These are phyloP conservation scores for Trichoderma virens DNA, from an alignment of 495 filamentous ascomycete species.

Conservation along the genomic window DNA sequence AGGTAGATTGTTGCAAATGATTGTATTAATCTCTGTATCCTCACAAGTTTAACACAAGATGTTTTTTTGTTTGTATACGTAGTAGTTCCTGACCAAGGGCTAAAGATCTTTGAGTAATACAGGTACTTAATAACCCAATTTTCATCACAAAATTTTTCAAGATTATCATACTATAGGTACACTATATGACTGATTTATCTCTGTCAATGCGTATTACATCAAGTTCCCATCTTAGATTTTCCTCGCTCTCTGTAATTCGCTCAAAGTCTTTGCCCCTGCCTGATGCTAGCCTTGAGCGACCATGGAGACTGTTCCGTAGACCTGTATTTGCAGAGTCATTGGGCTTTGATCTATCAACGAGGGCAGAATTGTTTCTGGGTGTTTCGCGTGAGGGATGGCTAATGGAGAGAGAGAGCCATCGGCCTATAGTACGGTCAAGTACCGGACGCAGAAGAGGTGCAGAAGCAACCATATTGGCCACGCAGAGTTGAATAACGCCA, in stretches of 20 bases:
- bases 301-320: not conserved
- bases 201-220: not conserved
- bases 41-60: too few relatives aligned
- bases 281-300: not conserved
- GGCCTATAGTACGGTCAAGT: not conserved
- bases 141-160: too few relatives aligned
- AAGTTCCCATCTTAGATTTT: not conserved
- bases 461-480: slow-evolving; percentile 10
- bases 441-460: slow-evolving; percentile 10
- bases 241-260: not conserved
- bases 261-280: not conserved
- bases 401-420: not conserved
- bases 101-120: too few relatives aligned
- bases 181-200: not conserved
- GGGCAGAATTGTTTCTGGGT: not conserved
- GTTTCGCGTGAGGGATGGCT: not conserved
- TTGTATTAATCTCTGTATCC: too few relatives aligned
- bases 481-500: slow-evolving; percentile 8
- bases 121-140: too few relatives aligned
- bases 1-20: too few relatives aligned
- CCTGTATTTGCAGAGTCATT: not conserved
- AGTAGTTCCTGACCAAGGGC: too few relatives aligned
- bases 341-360: not conserved
- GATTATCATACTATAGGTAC: too few relatives aligned
- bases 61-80: too few relatives aligned